These are phyloP conservation scores for Pugionium dolabratum DNA, from an alignment of 345 rosid species.

Conservation along the genomic window DNA sequence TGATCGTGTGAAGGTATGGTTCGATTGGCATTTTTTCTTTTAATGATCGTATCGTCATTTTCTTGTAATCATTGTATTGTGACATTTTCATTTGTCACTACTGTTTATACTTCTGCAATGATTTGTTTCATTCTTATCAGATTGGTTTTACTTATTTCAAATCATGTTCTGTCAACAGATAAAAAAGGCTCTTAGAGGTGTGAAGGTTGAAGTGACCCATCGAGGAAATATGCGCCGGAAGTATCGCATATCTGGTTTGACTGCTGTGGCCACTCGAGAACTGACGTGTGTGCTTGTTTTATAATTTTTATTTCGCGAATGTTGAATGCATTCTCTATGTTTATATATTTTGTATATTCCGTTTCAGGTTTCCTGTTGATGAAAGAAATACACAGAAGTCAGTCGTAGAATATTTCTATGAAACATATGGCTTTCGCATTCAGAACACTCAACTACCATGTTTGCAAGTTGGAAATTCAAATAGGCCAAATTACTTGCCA, in stretches of 20 bases:
- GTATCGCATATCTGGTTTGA: constrained; percentile 86
- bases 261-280: constrained; percentile 89
- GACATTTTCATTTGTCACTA: not conserved
- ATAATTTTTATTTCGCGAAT: not conserved
- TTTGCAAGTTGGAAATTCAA: constrained; percentile 89
- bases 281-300: constrained; percentile 60
- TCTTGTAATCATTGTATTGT: not conserved
- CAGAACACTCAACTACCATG: constrained; percentile 85
- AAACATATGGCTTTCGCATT: constrained; percentile 74
- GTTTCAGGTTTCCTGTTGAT: constrained; percentile 76
- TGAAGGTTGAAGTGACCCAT: constrained; percentile 88
- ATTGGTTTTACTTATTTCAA: not conserved
- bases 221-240: constrained; percentile 95
- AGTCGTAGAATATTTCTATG: constrained; percentile 81
- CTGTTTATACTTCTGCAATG: not conserved
- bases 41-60: constrained; percentile 2
- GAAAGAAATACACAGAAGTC: constrained; percentile 87
- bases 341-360: not conserved
- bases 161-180: constrained; percentile 50
- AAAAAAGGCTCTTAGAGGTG: constrained; percentile 90
- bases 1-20: constrained; percentile 83
- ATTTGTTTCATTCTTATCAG: not conserved
- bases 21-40: constrained; percentile 13
- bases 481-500: constrained; percentile 88
- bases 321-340: not conserved